Base-by-base conservation (phyloP, 2,329 filamentous ascomycete species). In the Fusarium vanettenii region DNA sequence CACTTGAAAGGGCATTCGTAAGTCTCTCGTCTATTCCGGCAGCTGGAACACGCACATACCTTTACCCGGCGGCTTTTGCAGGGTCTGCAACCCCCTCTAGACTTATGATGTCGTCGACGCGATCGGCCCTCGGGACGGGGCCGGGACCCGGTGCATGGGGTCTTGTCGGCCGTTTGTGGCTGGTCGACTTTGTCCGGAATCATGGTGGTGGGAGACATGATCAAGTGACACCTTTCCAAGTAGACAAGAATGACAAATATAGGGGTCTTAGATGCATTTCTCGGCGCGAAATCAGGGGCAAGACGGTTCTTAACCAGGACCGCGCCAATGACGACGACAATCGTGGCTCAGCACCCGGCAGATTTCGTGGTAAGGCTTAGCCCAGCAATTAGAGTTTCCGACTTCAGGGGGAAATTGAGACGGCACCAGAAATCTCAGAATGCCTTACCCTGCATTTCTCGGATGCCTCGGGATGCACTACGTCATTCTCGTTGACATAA, bases 1-100 rank as follows among this genome's bases (percentile, higher is more conserved):
- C 55, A 57, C 55, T 57, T 33, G 1, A 3, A 20, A 0, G 5
- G 22, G 13, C 14, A 2, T 1, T n/a, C 37, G 55, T 57, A 7
- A 57, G 20, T 37, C 20, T 18, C 2, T 27, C 16, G 3, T 18
- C 20, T 7, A 37, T 0, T 6, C 10, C 1, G 2, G 4, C 7
- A 25, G 5, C 6, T 37, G 16, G 14, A 29, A 11, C 11, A 37
- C 3, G 5, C 3, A 1, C 31, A 8, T n/a, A 57, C 55, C 55
- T 57, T 57, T n/a, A 57, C 33, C 20, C 55, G 55, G 3, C 55
- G 31, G 14, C 55, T 4, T n/a, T 57, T 57, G 10, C 55, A 57
- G 8, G 31, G 13, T 27, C 10, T 25, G 14, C 55, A 57, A 1
- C 55, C 55, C 2, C 5, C 16, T 27, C 55, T 57, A 3, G 20